phyloP scores from a whole-genome alignment of 345 rosid genomes.

The Hirschfeldia incana region DNA sequence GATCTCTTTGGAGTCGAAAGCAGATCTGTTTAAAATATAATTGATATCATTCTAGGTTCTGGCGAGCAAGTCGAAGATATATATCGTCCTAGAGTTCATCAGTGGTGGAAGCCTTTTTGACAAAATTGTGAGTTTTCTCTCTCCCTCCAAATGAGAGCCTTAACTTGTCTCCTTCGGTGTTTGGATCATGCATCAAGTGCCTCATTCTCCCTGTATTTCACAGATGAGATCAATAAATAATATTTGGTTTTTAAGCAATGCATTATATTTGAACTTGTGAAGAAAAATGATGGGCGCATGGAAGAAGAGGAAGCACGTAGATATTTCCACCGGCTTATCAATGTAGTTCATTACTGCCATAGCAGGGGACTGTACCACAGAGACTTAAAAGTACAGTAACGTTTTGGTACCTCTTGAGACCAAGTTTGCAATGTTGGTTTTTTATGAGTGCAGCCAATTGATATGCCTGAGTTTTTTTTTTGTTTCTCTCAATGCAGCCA shows the following conservation, averaged over 20 bases:
- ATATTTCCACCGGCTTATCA: slow-evolving; percentile 93
- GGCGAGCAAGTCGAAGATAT: slow-evolving; percentile 72
- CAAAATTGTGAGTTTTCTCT: slow-evolving; percentile 55
- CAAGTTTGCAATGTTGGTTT: slow-evolving; percentile 3
- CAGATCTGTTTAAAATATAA: neutral
- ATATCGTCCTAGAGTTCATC: slow-evolving; percentile 57
- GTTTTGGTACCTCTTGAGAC: slow-evolving; percentile 11
- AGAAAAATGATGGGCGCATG: slow-evolving; percentile 90
- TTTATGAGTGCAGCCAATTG: neutral
- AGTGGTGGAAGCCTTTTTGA: slow-evolving; percentile 74
- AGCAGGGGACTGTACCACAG: slow-evolving; percentile 86
- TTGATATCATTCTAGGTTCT: slow-evolving; percentile 50
- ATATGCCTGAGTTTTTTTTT: neutral
- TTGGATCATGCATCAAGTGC: neutral
- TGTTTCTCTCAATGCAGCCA: slow-evolving; percentile 55
- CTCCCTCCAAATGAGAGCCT: slow-evolving; percentile 2
- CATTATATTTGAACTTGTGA: slow-evolving; percentile 38
- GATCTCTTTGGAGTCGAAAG: neutral
- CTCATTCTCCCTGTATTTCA: slow-evolving; percentile 4
- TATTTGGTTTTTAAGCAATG: neutral
- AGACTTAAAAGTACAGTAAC: slow-evolving; percentile 66
- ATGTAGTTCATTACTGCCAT: slow-evolving; percentile 89
- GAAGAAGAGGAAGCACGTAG: slow-evolving; percentile 87
- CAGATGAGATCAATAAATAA: neutral
- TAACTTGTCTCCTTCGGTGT: slow-evolving; percentile 11